Evolutionary conservation across 1,284 basidiomycete species (phyloP).

Genomic region (Jaminaea rosea): DNA sequence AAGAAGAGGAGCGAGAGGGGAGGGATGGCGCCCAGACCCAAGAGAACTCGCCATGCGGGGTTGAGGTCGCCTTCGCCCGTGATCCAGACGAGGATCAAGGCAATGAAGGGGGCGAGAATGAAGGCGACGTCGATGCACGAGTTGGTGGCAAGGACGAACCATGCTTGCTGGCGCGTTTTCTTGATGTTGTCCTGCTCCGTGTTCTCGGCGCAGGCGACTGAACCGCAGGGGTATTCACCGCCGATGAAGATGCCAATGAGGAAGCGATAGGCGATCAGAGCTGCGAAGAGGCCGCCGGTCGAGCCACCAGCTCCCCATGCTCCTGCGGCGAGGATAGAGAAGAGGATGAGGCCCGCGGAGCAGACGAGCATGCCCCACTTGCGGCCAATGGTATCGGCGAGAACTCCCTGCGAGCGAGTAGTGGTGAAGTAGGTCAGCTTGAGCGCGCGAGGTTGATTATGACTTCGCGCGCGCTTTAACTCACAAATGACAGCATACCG

Average conservation of each 20-base stretch:
- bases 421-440: no score
- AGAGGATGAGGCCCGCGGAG: conserved; percentile 27
- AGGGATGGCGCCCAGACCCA: conserved; percentile 78
- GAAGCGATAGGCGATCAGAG: conserved; percentile 64
- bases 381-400: conserved; percentile 46
- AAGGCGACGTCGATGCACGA: conserved; percentile 81
- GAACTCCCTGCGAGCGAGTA: no score
- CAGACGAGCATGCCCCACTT: conserved; percentile 71
- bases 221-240: conserved; percentile 82
- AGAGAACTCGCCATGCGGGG: conserved; percentile 60
- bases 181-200: conserved; percentile 64
- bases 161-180: conserved; percentile 71
- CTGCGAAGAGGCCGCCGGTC: conserved; percentile 62
- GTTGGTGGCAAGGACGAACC: conserved; percentile 73
- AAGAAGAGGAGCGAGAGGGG: conserved; percentile 72
- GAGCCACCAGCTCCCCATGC: conserved; percentile 70
- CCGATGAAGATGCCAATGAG: conserved; percentile 54
- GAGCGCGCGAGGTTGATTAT: no score
- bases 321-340: conserved; percentile 60
- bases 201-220: conserved; percentile 82
- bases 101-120: conserved; percentile 71
- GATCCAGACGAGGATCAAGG: conserved; percentile 53
- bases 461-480: no score
- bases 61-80: conserved; percentile 56
- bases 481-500: conserved; percentile 53